phyloP scores from a whole-genome alignment of 2,329 filamentous ascomycete genomes.

The Ophiosphaerella narmari region DNA sequence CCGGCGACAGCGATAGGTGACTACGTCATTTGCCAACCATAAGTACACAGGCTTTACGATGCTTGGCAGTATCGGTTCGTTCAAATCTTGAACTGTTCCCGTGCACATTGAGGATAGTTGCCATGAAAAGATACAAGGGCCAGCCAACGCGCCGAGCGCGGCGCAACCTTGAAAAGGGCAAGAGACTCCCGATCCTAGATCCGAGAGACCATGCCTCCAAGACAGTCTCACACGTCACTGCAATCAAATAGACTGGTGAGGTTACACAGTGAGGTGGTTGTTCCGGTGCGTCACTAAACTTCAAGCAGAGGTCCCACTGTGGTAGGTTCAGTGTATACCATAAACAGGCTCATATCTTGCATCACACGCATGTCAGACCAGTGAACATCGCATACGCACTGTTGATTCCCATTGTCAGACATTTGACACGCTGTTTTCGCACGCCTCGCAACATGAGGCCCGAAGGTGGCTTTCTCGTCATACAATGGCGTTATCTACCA shows the following conservation, averaged over 20 bases:
- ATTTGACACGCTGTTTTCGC: conserved; percentile 12
- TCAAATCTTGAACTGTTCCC: neutral
- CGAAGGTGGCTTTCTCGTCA: neutral
- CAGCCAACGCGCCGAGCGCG: neutral
- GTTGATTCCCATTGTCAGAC: conserved; percentile 14
- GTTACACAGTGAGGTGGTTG: neutral
- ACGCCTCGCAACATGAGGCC: conserved; percentile 16
- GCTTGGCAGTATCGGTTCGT: neutral
- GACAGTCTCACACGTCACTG: too few species aligned
- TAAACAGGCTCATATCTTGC: neutral
- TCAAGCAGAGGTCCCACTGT: neutral
- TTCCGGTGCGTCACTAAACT: neutral
- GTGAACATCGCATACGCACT: conserved; percentile 16
- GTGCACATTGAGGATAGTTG: neutral
- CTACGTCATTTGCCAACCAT: neutral
- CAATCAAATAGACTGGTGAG: neutral
- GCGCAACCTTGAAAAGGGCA: neutral
- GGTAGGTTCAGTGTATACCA: neutral
- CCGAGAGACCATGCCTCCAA: too few species aligned
- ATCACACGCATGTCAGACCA: neutral
- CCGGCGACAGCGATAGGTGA: neutral
- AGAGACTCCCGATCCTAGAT: neutral
- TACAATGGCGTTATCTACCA: neutral
- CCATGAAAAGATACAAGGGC: neutral
- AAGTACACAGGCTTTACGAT: neutral